These are phyloP conservation scores for Exserohilum rostratum DNA, from an alignment of 2,329 filamentous ascomycete species.

Conservation along the genomic window DNA sequence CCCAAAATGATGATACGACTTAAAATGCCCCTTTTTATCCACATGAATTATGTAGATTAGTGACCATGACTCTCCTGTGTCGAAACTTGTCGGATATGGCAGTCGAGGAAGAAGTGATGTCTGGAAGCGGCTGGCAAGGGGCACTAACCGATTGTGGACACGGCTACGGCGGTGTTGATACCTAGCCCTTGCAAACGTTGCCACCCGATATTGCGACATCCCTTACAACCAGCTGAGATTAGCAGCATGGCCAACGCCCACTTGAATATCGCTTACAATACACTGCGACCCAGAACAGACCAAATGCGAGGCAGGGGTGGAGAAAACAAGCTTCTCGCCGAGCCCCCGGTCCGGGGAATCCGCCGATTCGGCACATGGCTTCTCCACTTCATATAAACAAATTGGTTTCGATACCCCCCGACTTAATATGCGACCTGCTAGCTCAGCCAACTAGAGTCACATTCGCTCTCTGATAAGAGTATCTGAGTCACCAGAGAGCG, in stretches of 20 bases:
- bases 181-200: neutral
- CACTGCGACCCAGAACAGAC: neutral
- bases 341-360: constrained; percentile 1
- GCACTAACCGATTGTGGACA: neutral
- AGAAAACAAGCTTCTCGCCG: constrained; percentile 13
- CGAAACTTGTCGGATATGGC: too few relatives aligned
- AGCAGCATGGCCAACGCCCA: neutral
- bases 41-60: too few relatives aligned
- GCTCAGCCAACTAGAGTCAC: neutral
- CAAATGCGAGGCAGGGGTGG: neutral
- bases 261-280: neutral
- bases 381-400: constrained; percentile 15
- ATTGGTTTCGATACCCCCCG: constrained; percentile 13
- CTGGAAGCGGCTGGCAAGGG: neutral
- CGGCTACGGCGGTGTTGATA: too few relatives aligned
- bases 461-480: neutral
- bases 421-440: neutral
- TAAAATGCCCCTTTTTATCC: too few relatives aligned
- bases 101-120: neutral
- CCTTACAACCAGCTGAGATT: neutral
- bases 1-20: too few relatives aligned
- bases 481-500: neutral
- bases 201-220: neutral
- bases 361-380: constrained; percentile 7
- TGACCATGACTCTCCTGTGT: too few relatives aligned